These are phyloP conservation scores for Cordia subcordata DNA, from an alignment of 257 asterid genomes.

Conservation along the genomic window DNA sequence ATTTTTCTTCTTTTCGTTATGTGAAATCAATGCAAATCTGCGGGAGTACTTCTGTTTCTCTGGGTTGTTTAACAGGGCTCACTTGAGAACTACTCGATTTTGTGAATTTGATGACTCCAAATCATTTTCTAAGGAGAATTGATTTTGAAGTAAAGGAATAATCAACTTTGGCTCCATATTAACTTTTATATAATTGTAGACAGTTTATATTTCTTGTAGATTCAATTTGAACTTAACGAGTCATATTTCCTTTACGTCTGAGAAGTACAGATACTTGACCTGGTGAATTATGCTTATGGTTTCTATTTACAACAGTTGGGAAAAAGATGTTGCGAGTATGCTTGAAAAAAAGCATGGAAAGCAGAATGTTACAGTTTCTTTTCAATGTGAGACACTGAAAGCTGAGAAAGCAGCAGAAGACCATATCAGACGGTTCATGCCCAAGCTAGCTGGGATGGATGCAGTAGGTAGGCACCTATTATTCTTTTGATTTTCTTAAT, in stretches of 20 bases:
- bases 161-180: too few relatives aligned
- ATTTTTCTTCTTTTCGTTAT: not conserved
- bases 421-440: constrained; percentile 87
- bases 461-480: constrained; percentile 64
- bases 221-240: too few relatives aligned
- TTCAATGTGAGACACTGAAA: constrained; percentile 91
- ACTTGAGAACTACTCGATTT: too few relatives aligned
- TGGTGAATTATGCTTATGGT: not conserved
- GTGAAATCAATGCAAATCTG: too few relatives aligned
- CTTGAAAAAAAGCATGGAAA: constrained; percentile 65
- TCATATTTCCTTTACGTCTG: not conserved
- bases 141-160: too few relatives aligned
- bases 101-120: too few relatives aligned
- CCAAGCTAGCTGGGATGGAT: constrained; percentile 83
- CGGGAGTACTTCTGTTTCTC: too few relatives aligned
- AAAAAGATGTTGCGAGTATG: constrained; percentile 81
- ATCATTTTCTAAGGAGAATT: too few relatives aligned
- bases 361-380: constrained; percentile 47
- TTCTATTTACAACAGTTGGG: constrained; percentile 62
- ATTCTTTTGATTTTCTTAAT: constrained; percentile 12
- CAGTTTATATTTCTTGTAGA: too few relatives aligned
- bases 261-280: not conserved
- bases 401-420: constrained; percentile 90
- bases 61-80: too few relatives aligned
- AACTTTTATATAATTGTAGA: too few relatives aligned